These are phyloP conservation scores for Tothia fuscella DNA, from an alignment of 2,329 filamentous ascomycete genomes.

Conservation along the genomic window DNA sequence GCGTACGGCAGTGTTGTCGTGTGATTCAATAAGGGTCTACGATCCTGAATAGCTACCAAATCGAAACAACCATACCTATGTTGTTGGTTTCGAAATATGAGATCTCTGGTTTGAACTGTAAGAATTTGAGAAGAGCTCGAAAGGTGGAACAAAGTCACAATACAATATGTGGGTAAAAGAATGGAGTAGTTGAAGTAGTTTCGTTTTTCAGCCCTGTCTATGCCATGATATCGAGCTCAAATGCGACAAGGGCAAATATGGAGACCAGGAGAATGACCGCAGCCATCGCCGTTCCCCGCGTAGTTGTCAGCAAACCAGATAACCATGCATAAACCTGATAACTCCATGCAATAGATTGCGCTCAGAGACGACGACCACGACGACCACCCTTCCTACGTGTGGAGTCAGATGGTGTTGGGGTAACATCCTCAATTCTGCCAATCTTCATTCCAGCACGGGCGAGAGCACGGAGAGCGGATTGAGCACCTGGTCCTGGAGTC, in stretches of 20 bases:
- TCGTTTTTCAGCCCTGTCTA: too few species aligned
- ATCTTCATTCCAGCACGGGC: constrained; percentile 99
- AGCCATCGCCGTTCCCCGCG: constrained; percentile 61
- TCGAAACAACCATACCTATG: too few species aligned
- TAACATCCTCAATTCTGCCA: constrained; percentile 98
- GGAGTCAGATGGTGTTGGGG: constrained; percentile 96
- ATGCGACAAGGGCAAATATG: constrained; percentile 44
- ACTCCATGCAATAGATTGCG: constrained; percentile 26
- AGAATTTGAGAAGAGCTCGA: too few species aligned
- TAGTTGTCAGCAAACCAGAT: constrained; percentile 39
- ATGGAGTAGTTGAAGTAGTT: too few species aligned
- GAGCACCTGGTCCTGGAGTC: constrained; percentile 97
- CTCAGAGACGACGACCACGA: constrained; percentile 99
- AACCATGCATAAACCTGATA: constrained; percentile 32
- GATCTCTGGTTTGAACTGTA: too few species aligned
- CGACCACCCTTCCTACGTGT: constrained; percentile 99
- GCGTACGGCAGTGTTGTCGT: too few species aligned
- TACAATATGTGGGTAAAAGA: too few species aligned
- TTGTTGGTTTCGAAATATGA: too few species aligned
- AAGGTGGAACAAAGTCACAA: too few species aligned
- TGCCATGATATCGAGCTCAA: constrained; percentile 7
- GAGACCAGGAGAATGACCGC: constrained; percentile 55
- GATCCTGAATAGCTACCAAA: too few species aligned
- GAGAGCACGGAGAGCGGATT: constrained; percentile 96
- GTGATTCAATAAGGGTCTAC: too few species aligned